Base-by-base conservation (phyloP, 2,329 filamentous ascomycete genomes). In the Diaporthe capsici region DNA sequence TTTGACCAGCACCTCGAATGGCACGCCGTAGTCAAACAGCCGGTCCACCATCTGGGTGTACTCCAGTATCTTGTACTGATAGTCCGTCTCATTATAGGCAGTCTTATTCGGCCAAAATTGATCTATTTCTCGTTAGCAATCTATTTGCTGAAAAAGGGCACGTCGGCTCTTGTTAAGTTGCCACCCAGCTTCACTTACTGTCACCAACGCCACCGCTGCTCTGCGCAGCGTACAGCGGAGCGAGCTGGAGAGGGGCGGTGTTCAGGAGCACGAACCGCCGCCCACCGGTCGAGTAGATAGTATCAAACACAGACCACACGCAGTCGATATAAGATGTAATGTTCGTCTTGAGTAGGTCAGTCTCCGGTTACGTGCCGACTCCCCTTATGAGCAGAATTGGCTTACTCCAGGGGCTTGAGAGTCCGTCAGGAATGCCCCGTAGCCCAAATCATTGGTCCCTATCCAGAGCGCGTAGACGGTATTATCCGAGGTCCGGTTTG, bases 401-500 rank as follows among this genome's bases (percentile, higher is more conserved):
- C 75, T 72, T 42, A 76, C 75, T 12, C 88, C 89, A 0, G 85
- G 79, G 6, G 88, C 83, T 81, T 95, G 92, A 34, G 86, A 87
- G 80, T 95, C 92, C 6, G 88, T 91, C 44, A 96, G 82, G 80
- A 95, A 93, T 12, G 89, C 92, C 71, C 87, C 83, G 74, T 86
- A 87, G 31, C 94, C 94, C 13, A 96, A 85, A 80, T 97, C 94
- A 81, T 96, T 96, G 34, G 94, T 95, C 4, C 94, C 94, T 79
- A 96, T 95, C 93, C 93, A 96, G 70, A 96, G 89, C 1, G 91
- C 88, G 80, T 95, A 96, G 3, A 94, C 91, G 0, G 93, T 94
- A 77, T 92, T 91, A 42, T 89, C 84, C 2, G 88, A 79, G 2
- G 86, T 87, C 61, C 87, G 83, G 77, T 86, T 79, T 0, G 83